Evolutionary conservation across 106 monocot species (phyloP), one percentile per base, ranked within the genome.

Genomic region (Phalaenopsis aphrodite): DNA sequence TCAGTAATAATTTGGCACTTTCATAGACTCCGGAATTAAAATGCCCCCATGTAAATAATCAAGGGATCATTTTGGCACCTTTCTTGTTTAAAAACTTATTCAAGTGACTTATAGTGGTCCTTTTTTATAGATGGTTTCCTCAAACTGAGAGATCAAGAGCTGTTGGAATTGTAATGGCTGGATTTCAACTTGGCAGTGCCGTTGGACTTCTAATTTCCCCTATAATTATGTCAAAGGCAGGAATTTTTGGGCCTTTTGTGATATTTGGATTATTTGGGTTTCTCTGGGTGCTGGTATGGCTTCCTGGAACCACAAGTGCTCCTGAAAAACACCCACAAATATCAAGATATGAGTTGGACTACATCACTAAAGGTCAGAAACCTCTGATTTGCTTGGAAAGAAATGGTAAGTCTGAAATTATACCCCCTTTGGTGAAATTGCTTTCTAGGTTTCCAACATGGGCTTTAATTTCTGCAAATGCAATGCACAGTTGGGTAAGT

Each of bases 401-500:
- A 41, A 36, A 47, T 80, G 86, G 64, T 67, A 82, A 83, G 36
- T 75, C 75, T 17, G 81, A 76, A 77, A 49, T 83, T n/a, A 80
- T 95, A 19, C 95, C 95, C 71, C 95, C 95, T 68, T 91, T 96
- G 66, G 84, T 77, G 47, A 88, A 84, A 65, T 78, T 96, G 74
- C 88, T 96, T 45, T 90, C 96, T 37, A 96, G 85, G 82, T 82
- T 87, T 83, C 96, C 96, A n/a, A 92, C 93, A n/a, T 96, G 96
- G 96, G 91, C 96, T 80, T 64, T 96, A 37, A 96, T 96, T 69
- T 93, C 86, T 72, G 96, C 96, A 75, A 96, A 96, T 90, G 86
- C 96, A 16, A 96, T 96, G 96, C 96, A 96, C 77, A 93, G 91
- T 83, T 96, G 96, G 93, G 96, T 96, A 89, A 96, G 41, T 78